These are phyloP conservation scores for Chaetomium sp. DNA, from an alignment of 2,329 filamentous ascomycete genomes.

Conservation along the genomic window DNA sequence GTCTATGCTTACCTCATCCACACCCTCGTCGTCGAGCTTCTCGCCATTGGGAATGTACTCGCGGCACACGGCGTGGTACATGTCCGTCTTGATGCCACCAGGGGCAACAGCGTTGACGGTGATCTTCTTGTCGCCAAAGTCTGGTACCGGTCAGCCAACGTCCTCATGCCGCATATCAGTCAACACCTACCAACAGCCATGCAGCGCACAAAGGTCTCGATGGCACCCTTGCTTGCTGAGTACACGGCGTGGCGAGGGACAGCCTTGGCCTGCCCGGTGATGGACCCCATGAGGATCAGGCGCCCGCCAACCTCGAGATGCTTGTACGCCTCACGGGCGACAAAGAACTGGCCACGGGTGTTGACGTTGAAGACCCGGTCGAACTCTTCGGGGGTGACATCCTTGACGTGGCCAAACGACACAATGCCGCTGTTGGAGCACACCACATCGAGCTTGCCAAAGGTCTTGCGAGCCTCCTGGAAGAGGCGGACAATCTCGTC, in stretches of 20 bases:
- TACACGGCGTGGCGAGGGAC: conserved; percentile 68
- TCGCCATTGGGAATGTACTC: conserved; percentile 56
- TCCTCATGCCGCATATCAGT: too few species aligned
- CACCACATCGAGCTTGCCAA: conserved; percentile 63
- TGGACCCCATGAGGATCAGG: conserved; percentile 67
- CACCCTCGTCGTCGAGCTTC: conserved; percentile 49
- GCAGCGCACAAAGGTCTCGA: conserved; percentile 69
- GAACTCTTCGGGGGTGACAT: conserved; percentile 64
- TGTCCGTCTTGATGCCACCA: conserved; percentile 58
- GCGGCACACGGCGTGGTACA: conserved; percentile 57
- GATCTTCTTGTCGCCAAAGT: conserved; percentile 58
- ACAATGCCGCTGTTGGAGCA: conserved; percentile 66
- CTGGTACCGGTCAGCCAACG: conserved; percentile 28
- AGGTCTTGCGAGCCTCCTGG: conserved; percentile 54
- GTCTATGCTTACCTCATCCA: conserved; percentile 40
- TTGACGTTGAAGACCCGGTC: conserved; percentile 66
- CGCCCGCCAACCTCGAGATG: conserved; percentile 61
- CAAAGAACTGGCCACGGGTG: conserved; percentile 64
- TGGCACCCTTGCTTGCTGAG: conserved; percentile 68
- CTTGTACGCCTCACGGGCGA: conserved; percentile 64
- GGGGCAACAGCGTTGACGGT: conserved; percentile 60
- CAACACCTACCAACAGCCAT: conserved; percentile 56
- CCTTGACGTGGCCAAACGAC: conserved; percentile 60
- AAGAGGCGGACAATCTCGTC: conserved; percentile 58
- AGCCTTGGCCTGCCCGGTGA: conserved; percentile 59